Evolutionary conservation across 1,284 basidiomycete genomes (phyloP), one percentile per base, ranked within the genome.

Genomic region (Puccinia coronata): DNA sequence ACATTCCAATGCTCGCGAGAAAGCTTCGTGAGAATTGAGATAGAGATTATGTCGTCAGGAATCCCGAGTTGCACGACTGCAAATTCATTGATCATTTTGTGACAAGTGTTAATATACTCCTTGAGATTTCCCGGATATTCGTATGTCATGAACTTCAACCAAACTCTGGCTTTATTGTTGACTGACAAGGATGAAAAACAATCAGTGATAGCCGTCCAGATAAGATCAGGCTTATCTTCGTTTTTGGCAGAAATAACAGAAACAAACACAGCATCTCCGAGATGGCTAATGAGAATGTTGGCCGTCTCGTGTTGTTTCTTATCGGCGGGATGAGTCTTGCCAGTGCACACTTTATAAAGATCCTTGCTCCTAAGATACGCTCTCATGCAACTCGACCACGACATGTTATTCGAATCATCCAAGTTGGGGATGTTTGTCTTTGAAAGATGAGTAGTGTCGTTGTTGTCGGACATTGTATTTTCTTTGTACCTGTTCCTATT

Each of bases 141-240:
- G n/a, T n/a, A n/a, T n/a, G n/a, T n/a, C n/a, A n/a, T n/a, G n/a
- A n/a, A n/a, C n/a, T n/a, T n/a, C n/a, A 65, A 12, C 61, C 61
- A 65, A 65, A 65, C 25, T 39, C 61, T 11, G 16, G 61, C 61
- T 25, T 65, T 65, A 43, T 65, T 65, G 39, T 65, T 65, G 28
- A 65, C n/a, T 9, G 31, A 65, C 6, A 5, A 2, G 9, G 61
- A 65, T n/a, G 61, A 31, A 39, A 28, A 65, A 18, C 61, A 3
- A 14, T 65, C 34, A 8, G 25, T n/a, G 9, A 65, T 65, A 1
- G 61, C 2, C 2, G 11, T 18, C 61, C 61, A 65, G 9, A 65
- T 2, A 9, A 39, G 8, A 39, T 2, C n/a, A 6, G 61, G 61
- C 6, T 65, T 65, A 18, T 65, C 61, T 65, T 65, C n/a, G 34